Evolutionary conservation across 495 filamentous ascomycete genomes (phyloP).

Genomic region (Echria macrotheca): DNA sequence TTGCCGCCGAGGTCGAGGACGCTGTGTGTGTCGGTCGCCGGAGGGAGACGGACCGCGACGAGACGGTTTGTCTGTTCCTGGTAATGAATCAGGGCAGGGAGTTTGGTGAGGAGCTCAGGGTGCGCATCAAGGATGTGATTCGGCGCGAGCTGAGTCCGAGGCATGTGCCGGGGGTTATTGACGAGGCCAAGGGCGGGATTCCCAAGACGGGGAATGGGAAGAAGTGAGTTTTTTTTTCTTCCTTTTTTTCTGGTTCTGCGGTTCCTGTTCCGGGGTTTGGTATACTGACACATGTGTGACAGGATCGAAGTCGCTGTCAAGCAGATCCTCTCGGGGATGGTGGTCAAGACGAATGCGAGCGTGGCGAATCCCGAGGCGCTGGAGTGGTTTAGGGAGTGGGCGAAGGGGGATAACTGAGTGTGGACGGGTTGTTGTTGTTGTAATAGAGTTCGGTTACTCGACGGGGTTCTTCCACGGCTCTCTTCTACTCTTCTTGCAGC

Average conservation of each 20-base stretch:
- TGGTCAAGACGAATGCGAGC: conserved; percentile 78
- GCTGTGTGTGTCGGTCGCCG: conserved; percentile 78
- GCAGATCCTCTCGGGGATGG: conserved; percentile 83
- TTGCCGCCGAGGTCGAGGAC: conserved; percentile 71
- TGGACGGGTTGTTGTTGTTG: no score
- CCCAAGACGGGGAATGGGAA: conserved; percentile 89
- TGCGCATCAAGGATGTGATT: conserved; percentile 56
- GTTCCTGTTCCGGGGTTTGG: not conserved
- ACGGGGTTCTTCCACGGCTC: no score
- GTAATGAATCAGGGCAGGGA: conserved; percentile 55
- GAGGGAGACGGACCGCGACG: conserved; percentile 67
- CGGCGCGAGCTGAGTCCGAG: conserved; percentile 73
- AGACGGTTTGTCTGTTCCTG: conserved; percentile 81
- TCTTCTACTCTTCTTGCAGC: no score
- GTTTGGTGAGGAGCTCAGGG: conserved; percentile 49
- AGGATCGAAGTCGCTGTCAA: conserved; percentile 88
- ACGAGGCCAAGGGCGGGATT: conserved; percentile 67
- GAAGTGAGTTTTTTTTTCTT: conserved; percentile 50
- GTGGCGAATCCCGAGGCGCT: conserved; percentile 81
- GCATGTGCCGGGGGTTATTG: conserved; percentile 79
- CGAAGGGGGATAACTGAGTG: conserved; percentile 19
- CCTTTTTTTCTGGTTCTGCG: not conserved
- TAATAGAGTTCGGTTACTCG: no score
- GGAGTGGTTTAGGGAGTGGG: conserved; percentile 80
- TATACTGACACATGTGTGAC: not conserved